phyloP scores from a whole-genome alignment of 192 early-diverging fungal species.

The Coemansia pectinata region DNA sequence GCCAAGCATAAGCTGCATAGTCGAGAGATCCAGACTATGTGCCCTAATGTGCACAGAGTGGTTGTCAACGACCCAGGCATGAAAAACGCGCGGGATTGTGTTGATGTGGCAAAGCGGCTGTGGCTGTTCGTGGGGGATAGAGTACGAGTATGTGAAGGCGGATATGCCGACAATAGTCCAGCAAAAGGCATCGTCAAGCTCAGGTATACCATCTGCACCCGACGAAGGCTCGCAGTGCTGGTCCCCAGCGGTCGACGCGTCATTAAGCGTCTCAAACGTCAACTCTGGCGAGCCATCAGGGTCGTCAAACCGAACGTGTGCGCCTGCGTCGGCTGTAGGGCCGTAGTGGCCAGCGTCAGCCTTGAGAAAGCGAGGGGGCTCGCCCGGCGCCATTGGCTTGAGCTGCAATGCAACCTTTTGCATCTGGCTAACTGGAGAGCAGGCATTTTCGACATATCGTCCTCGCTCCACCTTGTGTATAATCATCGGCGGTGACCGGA shows the following conservation, averaged over 20 bases:
- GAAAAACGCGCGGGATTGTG: conserved; percentile 29
- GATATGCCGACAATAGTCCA: conserved; percentile 85
- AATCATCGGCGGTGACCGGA: conserved; percentile 67
- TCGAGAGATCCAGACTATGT: conserved; percentile 11
- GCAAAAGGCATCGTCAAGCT: conserved; percentile 77
- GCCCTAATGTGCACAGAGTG: conserved; percentile 13
- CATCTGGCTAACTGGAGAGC: conserved; percentile 80
- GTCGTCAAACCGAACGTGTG: conserved; percentile 36
- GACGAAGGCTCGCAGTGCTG: not conserved
- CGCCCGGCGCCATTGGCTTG: conserved; percentile 25
- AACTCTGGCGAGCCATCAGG: conserved; percentile 51
- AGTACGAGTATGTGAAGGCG: conserved; percentile 51
- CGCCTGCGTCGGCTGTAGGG: conserved; percentile 10
- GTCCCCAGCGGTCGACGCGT: not conserved
- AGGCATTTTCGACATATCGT: conserved; percentile 61
- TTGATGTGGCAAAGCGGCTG: conserved; percentile 8
- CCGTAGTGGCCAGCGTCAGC: conserved; percentile 46
- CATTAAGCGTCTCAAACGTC: conserved; percentile 44
- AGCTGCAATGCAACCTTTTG: conserved; percentile 74
- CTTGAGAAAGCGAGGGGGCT: conserved; percentile 29
- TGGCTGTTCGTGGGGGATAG: conserved; percentile 24
- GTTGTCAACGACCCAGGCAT: not conserved
- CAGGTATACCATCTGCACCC: conserved; percentile 21
- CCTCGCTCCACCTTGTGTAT: conserved; percentile 81
- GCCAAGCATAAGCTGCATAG: conserved; percentile 30